These are phyloP conservation scores for Bodo saltans DNA, from an alignment of 78 protist species.

Conservation along the genomic window DNA sequence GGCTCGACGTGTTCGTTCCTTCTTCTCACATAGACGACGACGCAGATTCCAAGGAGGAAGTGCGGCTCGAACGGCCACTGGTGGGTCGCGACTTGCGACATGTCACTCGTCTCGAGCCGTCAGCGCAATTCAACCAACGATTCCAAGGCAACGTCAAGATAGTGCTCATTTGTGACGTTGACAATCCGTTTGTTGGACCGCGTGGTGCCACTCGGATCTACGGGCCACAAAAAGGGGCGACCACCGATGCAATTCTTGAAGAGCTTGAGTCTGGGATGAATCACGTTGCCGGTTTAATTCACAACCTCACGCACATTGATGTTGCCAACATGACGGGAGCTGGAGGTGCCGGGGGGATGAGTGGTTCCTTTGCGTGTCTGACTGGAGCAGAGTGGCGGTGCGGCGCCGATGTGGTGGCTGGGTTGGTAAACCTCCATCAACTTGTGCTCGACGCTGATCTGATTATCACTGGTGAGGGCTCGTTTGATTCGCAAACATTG, in stretches of 20 bases:
- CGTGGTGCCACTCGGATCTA: not conserved
- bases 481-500: not conserved
- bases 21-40: not conserved
- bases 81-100: not conserved
- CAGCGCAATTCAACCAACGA: not conserved
- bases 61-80: not conserved
- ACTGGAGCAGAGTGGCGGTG: not conserved
- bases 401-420: not conserved
- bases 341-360: not conserved
- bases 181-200: not conserved
- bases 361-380: not conserved
- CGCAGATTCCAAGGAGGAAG: no score
- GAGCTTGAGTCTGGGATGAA: not conserved
- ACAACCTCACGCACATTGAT: no score
- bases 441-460: not conserved
- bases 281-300: not conserved
- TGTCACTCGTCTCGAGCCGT: not conserved
- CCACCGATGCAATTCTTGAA: not conserved
- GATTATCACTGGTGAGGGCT: not conserved
- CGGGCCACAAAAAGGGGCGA: conserved; percentile 2
- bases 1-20: not conserved
- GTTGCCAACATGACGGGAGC: not conserved
- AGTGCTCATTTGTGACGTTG: not conserved
- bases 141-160: not conserved
- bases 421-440: not conserved